phyloP scores from a whole-genome alignment of 2,329 filamentous ascomycete species.

The Metarhizium robertsii region DNA sequence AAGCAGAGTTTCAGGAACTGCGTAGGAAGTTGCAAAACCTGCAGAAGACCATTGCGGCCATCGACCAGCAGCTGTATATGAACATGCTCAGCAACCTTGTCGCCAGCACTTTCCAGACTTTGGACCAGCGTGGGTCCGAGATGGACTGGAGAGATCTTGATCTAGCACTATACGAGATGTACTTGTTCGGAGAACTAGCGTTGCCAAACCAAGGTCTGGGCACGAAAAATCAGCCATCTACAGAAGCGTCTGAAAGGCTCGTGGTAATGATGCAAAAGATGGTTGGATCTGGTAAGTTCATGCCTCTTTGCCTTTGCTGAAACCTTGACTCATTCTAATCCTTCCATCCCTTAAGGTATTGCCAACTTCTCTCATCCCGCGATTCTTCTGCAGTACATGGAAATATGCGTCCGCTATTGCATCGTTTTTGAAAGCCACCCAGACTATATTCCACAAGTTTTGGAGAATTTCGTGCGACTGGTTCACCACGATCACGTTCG shows the following conservation, averaged over 20 bases:
- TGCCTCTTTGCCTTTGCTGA: background rate
- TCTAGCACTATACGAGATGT: conserved; percentile 90
- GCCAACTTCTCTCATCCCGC: conserved; percentile 81
- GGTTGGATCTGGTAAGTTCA: conserved; percentile 71
- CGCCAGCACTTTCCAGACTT: conserved; percentile 73
- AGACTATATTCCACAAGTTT: conserved; percentile 70
- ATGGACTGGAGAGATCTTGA: conserved; percentile 95
- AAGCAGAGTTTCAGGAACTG: conserved; percentile 94
- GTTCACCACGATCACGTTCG: conserved; percentile 83
- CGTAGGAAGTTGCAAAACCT: conserved; percentile 82
- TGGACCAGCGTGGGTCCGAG: conserved; percentile 62
- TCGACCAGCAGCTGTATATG: conserved; percentile 82
- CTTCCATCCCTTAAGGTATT: conserved; percentile 47
- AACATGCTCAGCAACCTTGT: conserved; percentile 82
- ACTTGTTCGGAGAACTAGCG: conserved; percentile 88
- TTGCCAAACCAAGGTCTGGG: conserved; percentile 81
- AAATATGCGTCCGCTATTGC: conserved; percentile 91
- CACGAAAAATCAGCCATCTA: conserved; percentile 72
- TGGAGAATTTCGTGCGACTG: conserved; percentile 85
- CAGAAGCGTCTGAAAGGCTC: conserved; percentile 69
- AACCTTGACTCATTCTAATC: background rate
- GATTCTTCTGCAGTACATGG: conserved; percentile 94
- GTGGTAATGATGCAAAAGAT: conserved; percentile 92
- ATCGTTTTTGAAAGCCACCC: conserved; percentile 83
- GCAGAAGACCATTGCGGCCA: conserved; percentile 84